Base-by-base conservation (phyloP, 2,329 filamentous ascomycete species). In the Blastomyces emzantsi region DNA sequence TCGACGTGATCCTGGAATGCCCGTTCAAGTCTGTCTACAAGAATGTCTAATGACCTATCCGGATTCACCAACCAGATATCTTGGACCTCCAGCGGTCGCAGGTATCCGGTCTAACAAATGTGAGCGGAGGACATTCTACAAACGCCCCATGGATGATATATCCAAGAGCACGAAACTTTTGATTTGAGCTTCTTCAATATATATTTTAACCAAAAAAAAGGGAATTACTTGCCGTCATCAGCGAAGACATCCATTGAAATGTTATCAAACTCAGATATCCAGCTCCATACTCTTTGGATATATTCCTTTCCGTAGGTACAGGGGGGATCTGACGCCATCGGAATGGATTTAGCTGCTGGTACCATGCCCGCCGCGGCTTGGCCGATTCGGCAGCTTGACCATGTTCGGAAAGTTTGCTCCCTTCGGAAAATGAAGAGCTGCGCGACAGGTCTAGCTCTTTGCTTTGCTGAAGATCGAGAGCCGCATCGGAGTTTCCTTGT, bases 41-140 rank as follows among this genome's bases (percentile, higher is more conserved):
- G 79, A 13, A 85, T 79, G 66, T 90, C 86, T 55, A 90, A 86
- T 19, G 85, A 83, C 65, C 94, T 83, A 65, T 89, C 79, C 0
- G 92, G 92, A 67, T 97, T 97, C 69, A 97, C 89, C 0, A 82
- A 79, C 88, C 92, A 97, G 64, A 99, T 86, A 73, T 99, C 94
- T 68, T 89, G 90, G 63, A 87, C 78, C 71, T 96, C 88, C 1
- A 99, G 82, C 1, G 87, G 85, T 17, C 94, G 87, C 72, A 90
- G 87, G 76, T 97, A 97, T 45, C 94, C 94, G 49, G 86, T 84
- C 87, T 90, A 68, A 30, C 62, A 70, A 62, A 74, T 68, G 61
- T 64, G n/a, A 45, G 25, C 39, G 55, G 22, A 59, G 3, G 9
- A 39, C 11, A 39, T n/a, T 11, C 8, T 39, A 8, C 30, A 39